Base-by-base conservation (phyloP, 257 asterid species). In the Nyctanthes arbortristis region DNA sequence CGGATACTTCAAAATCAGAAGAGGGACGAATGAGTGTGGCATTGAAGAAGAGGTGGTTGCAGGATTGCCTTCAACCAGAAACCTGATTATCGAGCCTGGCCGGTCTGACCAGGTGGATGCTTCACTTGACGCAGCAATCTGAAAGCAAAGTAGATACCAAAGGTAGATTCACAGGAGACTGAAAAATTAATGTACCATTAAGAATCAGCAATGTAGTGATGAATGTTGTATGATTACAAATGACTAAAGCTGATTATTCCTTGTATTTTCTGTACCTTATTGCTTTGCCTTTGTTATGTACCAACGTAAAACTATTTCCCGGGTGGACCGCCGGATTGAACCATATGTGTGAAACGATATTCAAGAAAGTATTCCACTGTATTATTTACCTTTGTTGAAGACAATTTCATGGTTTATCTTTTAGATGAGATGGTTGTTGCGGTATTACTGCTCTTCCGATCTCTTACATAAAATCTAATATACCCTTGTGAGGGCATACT, bases 21-120 rank as follows among this genome's bases (percentile, higher is more conserved):
- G 96, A 77, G 99, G 97, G 70, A 84, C 95, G 58, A 91, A 93
- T 34, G 99, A 93, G 73, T 93, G 99, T 73, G 99, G 93, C 70
- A 93, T 93, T 34, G 99, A 93, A 78, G 91, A 73, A 66, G 93
- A 78, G 1, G 96, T 81, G 1, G 88, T 81, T 34, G 96, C 96
- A 4, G 99, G 99, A 69, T 34, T 79, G 65, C 96, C 99, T 68
- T 93, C 97, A 11, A 0, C 91, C 3, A 87, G 31, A 75, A 87
- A 85, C 75, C 40, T 93, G 84, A 75, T 84, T 28, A 27, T 33
- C 29, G 61, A 75, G 66, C 47, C 73, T 37, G 75, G 77, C 49
- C 49, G 3, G 27, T 75, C 55, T 8, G 84, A 78, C 29, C 49
- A 5, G 22, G 76, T 39, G 22, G 84, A 78, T 68, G 69, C 32